phyloP scores from a whole-genome alignment of 2,329 filamentous ascomycete species.

The Fusarium illudens region DNA sequence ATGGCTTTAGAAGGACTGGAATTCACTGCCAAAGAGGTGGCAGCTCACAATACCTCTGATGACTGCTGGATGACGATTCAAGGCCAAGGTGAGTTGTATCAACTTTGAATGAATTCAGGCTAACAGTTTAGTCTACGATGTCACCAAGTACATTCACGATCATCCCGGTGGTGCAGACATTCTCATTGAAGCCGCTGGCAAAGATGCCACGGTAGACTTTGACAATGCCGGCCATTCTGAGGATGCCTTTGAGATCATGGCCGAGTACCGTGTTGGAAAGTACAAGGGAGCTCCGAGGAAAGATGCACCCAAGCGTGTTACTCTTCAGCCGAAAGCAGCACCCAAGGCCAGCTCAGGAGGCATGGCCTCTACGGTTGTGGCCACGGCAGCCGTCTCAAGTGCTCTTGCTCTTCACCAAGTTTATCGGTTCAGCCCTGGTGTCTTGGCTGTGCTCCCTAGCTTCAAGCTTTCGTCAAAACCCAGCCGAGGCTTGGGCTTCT shows the following conservation, averaged over 20 bases:
- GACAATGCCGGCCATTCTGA: slow-evolving; percentile 87
- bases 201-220: slow-evolving; percentile 81
- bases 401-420: slow-evolving; percentile 19
- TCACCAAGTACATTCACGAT: slow-evolving; percentile 65
- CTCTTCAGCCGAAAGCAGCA: slow-evolving; percentile 6
- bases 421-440: slow-evolving; percentile 18
- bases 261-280: slow-evolving; percentile 48
- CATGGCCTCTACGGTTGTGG: slow-evolving; percentile 5
- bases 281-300: slow-evolving; percentile 43
- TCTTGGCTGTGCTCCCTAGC: slow-evolving; percentile 6
- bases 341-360: slow-evolving; percentile 26
- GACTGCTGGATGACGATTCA: slow-evolving; percentile 66
- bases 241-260: slow-evolving; percentile 56
- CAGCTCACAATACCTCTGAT: slow-evolving; percentile 56
- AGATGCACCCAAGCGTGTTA: slow-evolving; percentile 22
- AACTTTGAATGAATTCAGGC: background rate
- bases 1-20: slow-evolving; percentile 22
- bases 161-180: slow-evolving; percentile 81
- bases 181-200: slow-evolving; percentile 78
- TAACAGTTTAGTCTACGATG: slow-evolving; percentile 60
- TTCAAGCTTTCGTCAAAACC: slow-evolving; percentile 6
- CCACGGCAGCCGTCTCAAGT: slow-evolving; percentile 19
- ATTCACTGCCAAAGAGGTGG: slow-evolving; percentile 53
- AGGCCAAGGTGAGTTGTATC: slow-evolving; percentile 58
- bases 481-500: slow-evolving; percentile 12